phyloP scores from a whole-genome alignment of 2,329 filamentous ascomycete genomes.

The Metarhizium album region DNA sequence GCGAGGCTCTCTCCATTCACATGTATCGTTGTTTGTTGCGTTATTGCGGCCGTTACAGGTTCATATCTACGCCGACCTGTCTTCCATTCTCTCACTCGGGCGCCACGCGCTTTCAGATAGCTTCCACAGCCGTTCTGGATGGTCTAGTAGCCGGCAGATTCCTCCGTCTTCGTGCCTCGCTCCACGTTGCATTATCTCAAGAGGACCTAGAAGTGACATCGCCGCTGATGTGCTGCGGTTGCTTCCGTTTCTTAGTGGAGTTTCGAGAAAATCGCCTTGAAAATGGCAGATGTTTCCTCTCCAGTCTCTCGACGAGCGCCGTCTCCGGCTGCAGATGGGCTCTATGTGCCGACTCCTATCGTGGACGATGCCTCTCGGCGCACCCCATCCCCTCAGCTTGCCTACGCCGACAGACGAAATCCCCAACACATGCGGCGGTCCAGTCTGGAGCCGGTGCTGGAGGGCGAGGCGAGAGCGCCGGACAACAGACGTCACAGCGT shows the following conservation, averaged over 20 bases:
- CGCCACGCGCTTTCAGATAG: background rate
- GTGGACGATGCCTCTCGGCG: slow-evolving; percentile 1
- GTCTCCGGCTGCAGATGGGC: slow-evolving; percentile 1
- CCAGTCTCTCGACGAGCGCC: background rate
- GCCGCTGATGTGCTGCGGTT: background rate
- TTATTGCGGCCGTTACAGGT: background rate
- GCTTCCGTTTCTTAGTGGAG: slow-evolving; percentile 20
- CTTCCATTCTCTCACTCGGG: background rate
- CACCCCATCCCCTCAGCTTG: slow-evolving; percentile 4
- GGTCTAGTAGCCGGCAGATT: background rate
- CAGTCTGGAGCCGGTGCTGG: slow-evolving; percentile 5
- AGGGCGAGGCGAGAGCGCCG: background rate
- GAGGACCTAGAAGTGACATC: background rate
- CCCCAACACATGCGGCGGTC: slow-evolving; percentile 2
- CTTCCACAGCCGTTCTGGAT: background rate
- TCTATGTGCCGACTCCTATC: background rate
- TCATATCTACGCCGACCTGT: background rate
- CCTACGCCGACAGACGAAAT: slow-evolving; percentile 1
- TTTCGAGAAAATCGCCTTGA: background rate
- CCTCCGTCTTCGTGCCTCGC: background rate
- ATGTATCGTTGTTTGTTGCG: background rate
- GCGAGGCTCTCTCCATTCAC: background rate
- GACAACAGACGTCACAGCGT: background rate
- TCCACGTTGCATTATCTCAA: background rate
- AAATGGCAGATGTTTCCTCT: slow-evolving; percentile 2